Evolutionary conservation across 345 rosid genomes (phyloP).

Genomic region (Sapria himalayana): DNA sequence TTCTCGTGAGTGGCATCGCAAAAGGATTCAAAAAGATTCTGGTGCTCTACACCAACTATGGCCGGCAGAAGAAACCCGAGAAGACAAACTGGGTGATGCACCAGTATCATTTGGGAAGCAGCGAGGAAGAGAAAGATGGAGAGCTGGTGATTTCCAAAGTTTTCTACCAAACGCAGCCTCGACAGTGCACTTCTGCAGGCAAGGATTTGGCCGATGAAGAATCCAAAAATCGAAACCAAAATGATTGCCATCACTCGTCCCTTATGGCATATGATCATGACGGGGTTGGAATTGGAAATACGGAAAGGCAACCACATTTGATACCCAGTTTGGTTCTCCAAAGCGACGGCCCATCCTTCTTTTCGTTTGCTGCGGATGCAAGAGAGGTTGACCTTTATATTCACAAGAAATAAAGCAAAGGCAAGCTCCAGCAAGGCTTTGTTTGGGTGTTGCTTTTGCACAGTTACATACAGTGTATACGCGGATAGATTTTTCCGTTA

Average conservation of each 20-base stretch:
- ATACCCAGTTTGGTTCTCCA: constrained; percentile 42
- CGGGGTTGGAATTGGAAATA: constrained; percentile 10
- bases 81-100: constrained; percentile 97
- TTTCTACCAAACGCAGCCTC: constrained; percentile 88
- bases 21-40: constrained; percentile 76
- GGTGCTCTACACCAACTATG: constrained; percentile 76
- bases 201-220: constrained; percentile 10
- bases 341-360: constrained; percentile 41
- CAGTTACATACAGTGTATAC: constrained; percentile 10
- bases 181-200: constrained; percentile 29
- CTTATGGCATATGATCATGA: constrained; percentile 13
- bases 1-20: constrained; percentile 19
- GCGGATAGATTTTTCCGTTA: constrained; percentile 9
- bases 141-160: constrained; percentile 68
- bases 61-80: constrained; percentile 71
- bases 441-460: constrained; percentile 8
- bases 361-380: constrained; percentile 36
- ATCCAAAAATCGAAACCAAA: constrained; percentile 7
- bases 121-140: constrained; percentile 77
- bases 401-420: constrained; percentile 5
- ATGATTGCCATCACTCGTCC: constrained; percentile 2
- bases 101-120: constrained; percentile 70
- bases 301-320: constrained; percentile 30
- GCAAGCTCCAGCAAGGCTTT: constrained; percentile 8
- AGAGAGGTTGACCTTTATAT: constrained; percentile 40